These are phyloP conservation scores for Actinidia chinensis DNA, from an alignment of 179 eudicot species.

Conservation along the genomic window DNA sequence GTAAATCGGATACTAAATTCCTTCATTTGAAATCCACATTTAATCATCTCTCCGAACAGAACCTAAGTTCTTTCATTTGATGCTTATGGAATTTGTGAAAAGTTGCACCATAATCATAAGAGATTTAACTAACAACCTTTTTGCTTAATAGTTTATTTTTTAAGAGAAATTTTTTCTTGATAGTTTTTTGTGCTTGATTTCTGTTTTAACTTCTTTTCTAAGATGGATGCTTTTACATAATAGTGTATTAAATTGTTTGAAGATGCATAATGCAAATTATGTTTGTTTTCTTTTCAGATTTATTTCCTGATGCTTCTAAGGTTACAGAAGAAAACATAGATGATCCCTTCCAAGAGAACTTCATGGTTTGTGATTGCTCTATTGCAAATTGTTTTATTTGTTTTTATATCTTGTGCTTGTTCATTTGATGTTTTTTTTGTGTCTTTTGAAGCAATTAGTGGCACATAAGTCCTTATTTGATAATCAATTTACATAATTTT, in stretches of 20 bases:
- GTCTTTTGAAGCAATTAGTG: background rate
- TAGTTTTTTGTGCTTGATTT: no score
- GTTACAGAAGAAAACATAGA: conserved; percentile 37
- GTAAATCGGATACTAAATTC: no score
- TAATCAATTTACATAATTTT: background rate
- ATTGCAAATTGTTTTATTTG: background rate
- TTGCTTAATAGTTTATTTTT: no score
- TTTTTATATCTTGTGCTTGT: background rate
- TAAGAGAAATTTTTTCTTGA: no score
- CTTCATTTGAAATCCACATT: no score
- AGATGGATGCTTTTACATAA: background rate
- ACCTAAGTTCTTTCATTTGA: no score
- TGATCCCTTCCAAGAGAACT: conserved; percentile 34
- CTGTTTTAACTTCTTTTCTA: background rate
- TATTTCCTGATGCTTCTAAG: conserved; percentile 28
- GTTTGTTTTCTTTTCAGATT: conserved; percentile 36
- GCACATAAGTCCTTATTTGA: background rate
- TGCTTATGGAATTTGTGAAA: no score
- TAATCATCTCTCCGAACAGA: no score
- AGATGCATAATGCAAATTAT: conserved; percentile 10
- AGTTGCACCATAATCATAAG: no score
- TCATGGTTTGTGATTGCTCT: conserved; percentile 42
- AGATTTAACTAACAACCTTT: no score
- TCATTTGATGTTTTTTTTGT: background rate
- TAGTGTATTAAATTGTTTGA: background rate